Conservation (phyloP, 129 eudicot species). For the Tanacetum coccineum region DNA sequence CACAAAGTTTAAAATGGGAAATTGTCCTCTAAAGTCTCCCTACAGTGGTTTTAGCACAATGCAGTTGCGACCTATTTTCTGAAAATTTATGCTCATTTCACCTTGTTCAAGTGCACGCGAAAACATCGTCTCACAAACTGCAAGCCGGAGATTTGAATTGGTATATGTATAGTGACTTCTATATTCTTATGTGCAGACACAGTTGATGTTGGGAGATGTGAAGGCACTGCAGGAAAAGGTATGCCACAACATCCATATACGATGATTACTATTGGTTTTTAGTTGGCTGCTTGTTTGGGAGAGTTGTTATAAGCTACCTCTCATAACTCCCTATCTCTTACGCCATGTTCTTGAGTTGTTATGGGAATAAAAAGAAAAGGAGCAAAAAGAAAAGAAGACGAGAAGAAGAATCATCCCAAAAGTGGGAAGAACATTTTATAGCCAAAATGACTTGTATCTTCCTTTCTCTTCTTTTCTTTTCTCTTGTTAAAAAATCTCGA, state of each 20-base stretch:
- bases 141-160: background rate
- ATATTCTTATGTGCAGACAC: constrained; percentile 12
- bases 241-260: background rate
- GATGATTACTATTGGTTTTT: background rate
- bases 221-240: constrained; percentile 30
- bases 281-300: background rate
- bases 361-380: too few species aligned
- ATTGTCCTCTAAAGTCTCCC: background rate
- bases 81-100: background rate
- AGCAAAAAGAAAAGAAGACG: too few species aligned
- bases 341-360: too few species aligned
- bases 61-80: background rate
- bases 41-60: background rate
- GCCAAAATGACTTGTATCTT: too few species aligned
- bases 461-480: too few species aligned
- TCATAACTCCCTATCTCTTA: too few species aligned
- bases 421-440: too few species aligned
- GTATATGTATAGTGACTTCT: background rate
- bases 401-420: too few species aligned
- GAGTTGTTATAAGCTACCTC: too few species aligned
- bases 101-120: background rate
- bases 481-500: too few species aligned
- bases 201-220: constrained; percentile 25
- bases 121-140: background rate
- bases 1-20: background rate